These are phyloP conservation scores for Coniella lustricola DNA, from an alignment of 2,329 filamentous ascomycete genomes.

Conservation along the genomic window DNA sequence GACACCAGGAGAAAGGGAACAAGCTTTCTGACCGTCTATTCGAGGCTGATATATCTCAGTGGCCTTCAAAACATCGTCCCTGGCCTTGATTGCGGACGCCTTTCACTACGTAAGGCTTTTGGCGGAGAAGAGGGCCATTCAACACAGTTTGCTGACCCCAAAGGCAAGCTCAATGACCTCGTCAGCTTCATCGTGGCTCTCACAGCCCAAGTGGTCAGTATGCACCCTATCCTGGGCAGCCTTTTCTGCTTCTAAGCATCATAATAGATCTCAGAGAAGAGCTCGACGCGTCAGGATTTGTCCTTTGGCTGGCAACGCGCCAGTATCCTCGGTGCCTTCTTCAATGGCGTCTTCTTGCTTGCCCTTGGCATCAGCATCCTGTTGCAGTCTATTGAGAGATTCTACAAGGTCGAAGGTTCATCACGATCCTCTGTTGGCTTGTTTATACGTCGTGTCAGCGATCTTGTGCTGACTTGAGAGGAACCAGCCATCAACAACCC, in stretches of 20 bases:
- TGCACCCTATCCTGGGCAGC: background rate
- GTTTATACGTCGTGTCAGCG: background rate
- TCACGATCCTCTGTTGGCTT: too few species aligned
- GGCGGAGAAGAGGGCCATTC: background rate
- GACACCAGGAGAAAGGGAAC: background rate
- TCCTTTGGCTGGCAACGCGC: slow-evolving; percentile 74
- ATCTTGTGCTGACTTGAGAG: slow-evolving; percentile 4
- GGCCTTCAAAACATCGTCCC: slow-evolving; percentile 62
- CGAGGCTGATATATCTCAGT: slow-evolving; percentile 31
- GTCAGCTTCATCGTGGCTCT: slow-evolving; percentile 63
- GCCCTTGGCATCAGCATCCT: slow-evolving; percentile 67
- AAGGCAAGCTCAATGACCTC: slow-evolving; percentile 57
- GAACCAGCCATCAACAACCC: slow-evolving; percentile 55
- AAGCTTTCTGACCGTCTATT: background rate
- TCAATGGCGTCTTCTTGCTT: slow-evolving; percentile 70
- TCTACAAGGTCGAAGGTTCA: slow-evolving; percentile 49
- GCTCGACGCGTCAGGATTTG: slow-evolving; percentile 49
- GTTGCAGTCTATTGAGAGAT: slow-evolving; percentile 66
- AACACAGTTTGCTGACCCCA: background rate
- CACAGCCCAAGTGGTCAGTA: slow-evolving; percentile 51
- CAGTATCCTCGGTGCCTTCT: slow-evolving; percentile 68
- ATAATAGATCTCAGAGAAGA: slow-evolving; percentile 47
- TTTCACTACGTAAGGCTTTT: slow-evolving; percentile 61
- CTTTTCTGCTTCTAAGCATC: background rate
- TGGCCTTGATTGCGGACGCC: slow-evolving; percentile 69